Base-by-base conservation (phyloP, 306 rosid species). In the Ochetophila trinervis region DNA sequence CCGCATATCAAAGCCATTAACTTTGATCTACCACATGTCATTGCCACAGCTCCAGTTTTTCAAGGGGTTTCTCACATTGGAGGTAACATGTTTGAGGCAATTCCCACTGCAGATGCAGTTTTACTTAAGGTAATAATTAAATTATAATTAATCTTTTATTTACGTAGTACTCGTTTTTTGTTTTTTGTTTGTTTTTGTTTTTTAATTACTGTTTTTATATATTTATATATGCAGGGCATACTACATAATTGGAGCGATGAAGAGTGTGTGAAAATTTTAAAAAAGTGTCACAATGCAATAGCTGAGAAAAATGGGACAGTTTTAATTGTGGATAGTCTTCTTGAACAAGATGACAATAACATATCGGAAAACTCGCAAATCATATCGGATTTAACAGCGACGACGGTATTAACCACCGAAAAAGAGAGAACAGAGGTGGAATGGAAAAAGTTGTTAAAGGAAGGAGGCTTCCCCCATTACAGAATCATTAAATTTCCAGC, bases 361-460 rank as follows among this genome's bases (percentile, higher is more conserved):
- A 48, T 65, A 14, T 84, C 82, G 45, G 84, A 80, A 0, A 86
- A 85, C 6, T 4, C 68, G 0, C 66, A 81, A 1, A 14, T 77
- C 8, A 76, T 61, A 3, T 82, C 85, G 9, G 96, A 89, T 70
- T 76, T 84, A 77, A 42, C n/a, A n/a, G n/a, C 78, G 52, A 76
- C 79, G 74, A 74, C 86, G n/a, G 74, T 65, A 0, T 60, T 23
- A 2, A 30, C 62, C 4, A 59, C 60, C 15, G 82, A 82, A 32
- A 73, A 49, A 58, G 82, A 83, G 20, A 76, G 91, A 47, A 89
- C 83, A 0, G 89, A 83, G 51, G 59, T 62, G 45, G 78, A 89
- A 3, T 87, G 94, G 88, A 74, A 83, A 62, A 51, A 78, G 55
- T 19, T 87, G 0, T 55, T 89, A 2, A 71, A 53, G 13, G 75